Evolutionary conservation across 352 stramenopile genomes (phyloP).

Genomic region (Pythium rhizo-oryzae): DNA sequence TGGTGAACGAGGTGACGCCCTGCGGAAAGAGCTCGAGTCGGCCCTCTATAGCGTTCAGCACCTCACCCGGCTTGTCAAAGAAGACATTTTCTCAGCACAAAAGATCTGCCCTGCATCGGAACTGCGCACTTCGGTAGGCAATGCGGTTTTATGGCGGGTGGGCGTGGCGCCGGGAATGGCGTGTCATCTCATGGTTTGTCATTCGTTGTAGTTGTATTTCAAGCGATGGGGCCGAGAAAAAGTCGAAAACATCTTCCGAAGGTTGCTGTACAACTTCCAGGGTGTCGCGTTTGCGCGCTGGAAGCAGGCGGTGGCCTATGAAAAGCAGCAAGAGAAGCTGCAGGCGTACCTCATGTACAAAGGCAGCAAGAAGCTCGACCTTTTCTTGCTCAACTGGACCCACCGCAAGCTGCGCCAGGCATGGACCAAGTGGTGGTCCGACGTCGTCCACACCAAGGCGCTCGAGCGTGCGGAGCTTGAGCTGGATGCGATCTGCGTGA

Average conservation of each 20-base stretch:
- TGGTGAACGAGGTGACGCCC: background rate
- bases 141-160: background rate
- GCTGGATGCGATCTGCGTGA: slow-evolving; percentile 49
- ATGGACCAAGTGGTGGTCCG: slow-evolving; percentile 71
- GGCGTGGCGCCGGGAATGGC: slow-evolving; percentile 2
- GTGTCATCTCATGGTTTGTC: background rate
- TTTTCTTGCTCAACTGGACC: slow-evolving; percentile 70
- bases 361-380: slow-evolving; percentile 74
- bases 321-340: slow-evolving; percentile 78
- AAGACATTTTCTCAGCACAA: slow-evolving; percentile 72
- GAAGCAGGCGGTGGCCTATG: slow-evolving; percentile 45
- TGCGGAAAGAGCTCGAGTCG: slow-evolving; percentile 61
- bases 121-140: slow-evolving; percentile 52
- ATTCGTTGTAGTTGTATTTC: slow-evolving; percentile 56
- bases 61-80: slow-evolving; percentile 67
- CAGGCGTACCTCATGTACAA: slow-evolving; percentile 80
- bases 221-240: slow-evolving; percentile 82
- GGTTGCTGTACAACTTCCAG: slow-evolving; percentile 69
- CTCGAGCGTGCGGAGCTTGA: slow-evolving; percentile 52
- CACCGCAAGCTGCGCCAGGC: slow-evolving; percentile 65
- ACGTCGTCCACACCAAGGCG: slow-evolving; percentile 55
- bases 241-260: slow-evolving; percentile 73
- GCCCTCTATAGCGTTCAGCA: slow-evolving; percentile 68
- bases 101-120: slow-evolving; percentile 68
- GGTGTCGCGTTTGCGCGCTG: slow-evolving; percentile 66